Evolutionary conservation across 2,329 filamentous ascomycete species (phyloP).

Genomic region (Fusarium sublunatum): DNA sequence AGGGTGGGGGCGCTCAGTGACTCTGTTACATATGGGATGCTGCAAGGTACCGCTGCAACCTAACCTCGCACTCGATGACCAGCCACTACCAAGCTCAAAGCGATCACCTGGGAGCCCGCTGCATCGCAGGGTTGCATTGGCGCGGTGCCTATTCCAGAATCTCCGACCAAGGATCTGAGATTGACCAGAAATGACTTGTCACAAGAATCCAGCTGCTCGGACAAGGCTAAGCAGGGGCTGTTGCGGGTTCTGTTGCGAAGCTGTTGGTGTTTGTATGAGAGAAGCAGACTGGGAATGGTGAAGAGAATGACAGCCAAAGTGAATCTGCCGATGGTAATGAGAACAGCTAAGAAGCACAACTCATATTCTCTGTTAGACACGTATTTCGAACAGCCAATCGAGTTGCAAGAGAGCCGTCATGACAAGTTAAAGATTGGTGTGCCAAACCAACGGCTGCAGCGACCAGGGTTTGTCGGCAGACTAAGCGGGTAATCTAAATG

Average conservation of each 20-base stretch:
- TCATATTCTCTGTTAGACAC: not conserved
- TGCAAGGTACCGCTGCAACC: conserved; percentile 39
- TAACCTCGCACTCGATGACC: not conserved
- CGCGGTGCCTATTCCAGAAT: conserved; percentile 25
- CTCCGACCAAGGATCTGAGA: conserved; percentile 33
- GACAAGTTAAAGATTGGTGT: conserved; percentile 18
- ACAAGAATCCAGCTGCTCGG: conserved; percentile 26
- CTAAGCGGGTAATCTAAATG: conserved; percentile 27
- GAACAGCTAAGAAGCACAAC: not conserved
- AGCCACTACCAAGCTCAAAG: conserved; percentile 11
- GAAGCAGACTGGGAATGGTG: not conserved
- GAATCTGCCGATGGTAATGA: conserved; percentile 1
- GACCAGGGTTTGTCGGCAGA: conserved; percentile 22
- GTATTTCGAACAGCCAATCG: too few species aligned
- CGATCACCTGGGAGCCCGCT: conserved; percentile 10
- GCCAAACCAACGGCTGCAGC: conserved; percentile 31
- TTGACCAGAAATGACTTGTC: conserved; percentile 29
- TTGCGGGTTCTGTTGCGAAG: not conserved
- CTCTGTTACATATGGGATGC: conserved; percentile 1
- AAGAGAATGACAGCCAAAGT: not conserved
- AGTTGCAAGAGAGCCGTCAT: too few species aligned
- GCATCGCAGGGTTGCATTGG: conserved; percentile 18
- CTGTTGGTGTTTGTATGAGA: not conserved
- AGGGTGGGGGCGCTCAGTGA: conserved; percentile 15
- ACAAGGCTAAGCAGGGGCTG: conserved; percentile 4